Evolutionary conservation across 164 flowering plant genomes (phyloP).

Genomic region (Stephania yunnanensis): DNA sequence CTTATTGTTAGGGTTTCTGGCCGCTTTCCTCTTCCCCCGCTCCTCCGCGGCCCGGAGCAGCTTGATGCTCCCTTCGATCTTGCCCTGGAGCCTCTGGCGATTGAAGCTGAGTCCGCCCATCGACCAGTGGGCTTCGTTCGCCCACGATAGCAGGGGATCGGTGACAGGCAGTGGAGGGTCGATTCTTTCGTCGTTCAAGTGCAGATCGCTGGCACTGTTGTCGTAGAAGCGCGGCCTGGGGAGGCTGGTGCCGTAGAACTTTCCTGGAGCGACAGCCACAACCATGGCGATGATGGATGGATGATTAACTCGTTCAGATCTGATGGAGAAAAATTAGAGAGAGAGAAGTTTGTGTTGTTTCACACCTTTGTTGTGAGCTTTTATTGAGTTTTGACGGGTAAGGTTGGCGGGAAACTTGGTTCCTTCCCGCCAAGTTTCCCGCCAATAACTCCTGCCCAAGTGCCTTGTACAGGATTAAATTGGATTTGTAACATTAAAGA

Average conservation of each 20-base stretch:
- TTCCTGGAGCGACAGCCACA: slow-evolving; percentile 57
- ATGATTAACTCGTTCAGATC: too few relatives aligned
- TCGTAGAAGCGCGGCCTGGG: slow-evolving; percentile 73
- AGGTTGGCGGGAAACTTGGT: background rate
- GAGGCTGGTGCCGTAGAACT: slow-evolving; percentile 84
- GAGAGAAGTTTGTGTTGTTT: background rate
- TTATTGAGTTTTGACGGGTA: background rate
- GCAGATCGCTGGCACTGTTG: slow-evolving; percentile 28
- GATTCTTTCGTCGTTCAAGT: slow-evolving; percentile 44
- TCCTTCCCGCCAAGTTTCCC: too few relatives aligned
- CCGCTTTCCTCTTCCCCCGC: slow-evolving; percentile 23
- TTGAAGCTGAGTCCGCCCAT: slow-evolving; percentile 84
- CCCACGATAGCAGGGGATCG: slow-evolving; percentile 80
- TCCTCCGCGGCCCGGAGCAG: slow-evolving; percentile 40
- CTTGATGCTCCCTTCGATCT: slow-evolving; percentile 67
- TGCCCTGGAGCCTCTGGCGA: slow-evolving; percentile 72
- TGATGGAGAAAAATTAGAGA: background rate
- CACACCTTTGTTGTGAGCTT: background rate
- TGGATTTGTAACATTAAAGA: too few relatives aligned
- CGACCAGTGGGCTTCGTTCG: slow-evolving; percentile 87
- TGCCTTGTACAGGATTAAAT: too few relatives aligned
- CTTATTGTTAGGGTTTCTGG: too few relatives aligned
- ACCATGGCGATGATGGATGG: slow-evolving; percentile 31
- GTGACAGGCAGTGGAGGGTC: slow-evolving; percentile 34
- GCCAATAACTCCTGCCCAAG: too few relatives aligned